Base-by-base conservation (phyloP, 2,329 filamentous ascomycete species). In the Didymella lethalis region DNA sequence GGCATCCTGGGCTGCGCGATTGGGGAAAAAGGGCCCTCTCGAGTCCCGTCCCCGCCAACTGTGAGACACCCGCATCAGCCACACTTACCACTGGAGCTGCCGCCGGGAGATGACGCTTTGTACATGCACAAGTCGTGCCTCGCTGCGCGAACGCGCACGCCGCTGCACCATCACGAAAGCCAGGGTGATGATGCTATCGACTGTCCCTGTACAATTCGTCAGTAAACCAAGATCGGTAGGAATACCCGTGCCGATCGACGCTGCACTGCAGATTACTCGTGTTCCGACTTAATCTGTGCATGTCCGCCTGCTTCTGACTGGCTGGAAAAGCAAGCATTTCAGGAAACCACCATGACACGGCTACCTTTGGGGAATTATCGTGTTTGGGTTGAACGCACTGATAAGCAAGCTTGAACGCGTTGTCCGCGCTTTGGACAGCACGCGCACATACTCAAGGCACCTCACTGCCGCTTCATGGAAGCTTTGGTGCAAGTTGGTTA, bases 381-480 rank as follows among this genome's bases (percentile, higher is more conserved):
- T 44, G 38, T 32, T 56, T 31, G 48, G 46, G 50, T 6, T 29
- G 31, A 48, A 80, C 82, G 73, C 78, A 84, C 81, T 81, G 64
- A 84, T 88, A 31, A 94, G 77, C n/a, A 96, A 75, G 29, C 73
- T 77, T 3, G 81, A 72, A 7, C 82, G 76, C 2, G 90, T 90
- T 64, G 85, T 86, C 66, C 83, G 85, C 4, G 71, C 67, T 32
- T 69, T 73, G 2, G 85, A 82, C 31, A 97, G 80, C 58, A 86
- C 88, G 58, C 79, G 82, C 63, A 83, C 77, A 69, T 89, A 88
- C 61, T 83, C 79, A 65, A 87, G 85, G 75, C 84, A 85, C 79
- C 94, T 96, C 79, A 86, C 87, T 8, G 92, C 93, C 7, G 90
- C 88, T 75, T 96, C 92, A 18, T 81, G 70, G 68, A 97, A 94